These are phyloP conservation scores for Scenedesmus sp. DNA, from an alignment of 163 green algal genomes.

Conservation along the genomic window DNA sequence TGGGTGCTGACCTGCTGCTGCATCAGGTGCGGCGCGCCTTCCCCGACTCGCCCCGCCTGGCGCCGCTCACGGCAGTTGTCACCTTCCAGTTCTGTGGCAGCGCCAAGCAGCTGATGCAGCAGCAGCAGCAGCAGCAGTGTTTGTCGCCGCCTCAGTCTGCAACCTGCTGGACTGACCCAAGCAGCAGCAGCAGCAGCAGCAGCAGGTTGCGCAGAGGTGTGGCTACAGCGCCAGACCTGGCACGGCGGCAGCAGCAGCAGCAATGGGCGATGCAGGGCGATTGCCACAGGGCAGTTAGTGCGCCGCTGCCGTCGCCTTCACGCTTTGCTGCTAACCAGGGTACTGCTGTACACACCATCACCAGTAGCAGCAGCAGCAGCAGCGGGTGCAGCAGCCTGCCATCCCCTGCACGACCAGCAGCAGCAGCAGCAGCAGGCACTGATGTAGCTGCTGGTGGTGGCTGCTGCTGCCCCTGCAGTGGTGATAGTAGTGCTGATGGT, in stretches of 20 bases:
- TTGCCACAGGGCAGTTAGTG: neutral
- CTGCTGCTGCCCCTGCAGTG: neutral
- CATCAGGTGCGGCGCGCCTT: constrained; percentile 49
- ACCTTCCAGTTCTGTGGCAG: constrained; percentile 54
- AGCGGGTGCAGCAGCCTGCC: neutral
- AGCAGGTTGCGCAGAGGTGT: neutral
- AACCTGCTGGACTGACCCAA: neutral
- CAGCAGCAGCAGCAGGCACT: neutral
- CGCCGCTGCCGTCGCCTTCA: neutral
- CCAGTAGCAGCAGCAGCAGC: neutral
- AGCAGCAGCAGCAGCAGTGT: constrained; percentile 24
- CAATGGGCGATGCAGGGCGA: neutral
- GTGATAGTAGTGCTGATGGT: neutral
- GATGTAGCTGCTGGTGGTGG: neutral
- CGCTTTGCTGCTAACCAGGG: no score
- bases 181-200: neutral
- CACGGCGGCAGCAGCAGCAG: neutral
- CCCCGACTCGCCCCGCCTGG: constrained; percentile 42
- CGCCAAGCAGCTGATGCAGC: constrained; percentile 7
- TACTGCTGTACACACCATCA: neutral
- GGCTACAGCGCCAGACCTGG: neutral
- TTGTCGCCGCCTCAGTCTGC: neutral
- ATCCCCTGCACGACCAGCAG: neutral
- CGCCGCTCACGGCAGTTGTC: constrained; percentile 42
- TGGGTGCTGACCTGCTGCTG: constrained; percentile 41